Evolutionary conservation across 345 rosid genomes (phyloP), one percentile per base, ranked within the genome.

Genomic region (Conringia planisiliqua): DNA sequence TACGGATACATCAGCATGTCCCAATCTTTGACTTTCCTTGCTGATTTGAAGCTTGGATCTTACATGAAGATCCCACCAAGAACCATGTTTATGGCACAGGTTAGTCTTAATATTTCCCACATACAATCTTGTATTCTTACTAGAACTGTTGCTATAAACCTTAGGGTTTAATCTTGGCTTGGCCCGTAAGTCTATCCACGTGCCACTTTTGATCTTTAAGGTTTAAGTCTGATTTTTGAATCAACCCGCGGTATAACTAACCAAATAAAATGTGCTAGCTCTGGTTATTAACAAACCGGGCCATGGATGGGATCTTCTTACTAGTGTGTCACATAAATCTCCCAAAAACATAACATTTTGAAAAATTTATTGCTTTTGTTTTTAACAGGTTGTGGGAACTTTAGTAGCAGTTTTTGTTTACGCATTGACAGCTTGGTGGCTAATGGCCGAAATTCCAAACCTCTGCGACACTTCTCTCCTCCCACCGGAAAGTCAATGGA

Each of bases 1-100:
- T 93, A 90, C 4, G 97, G 98, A 55, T 93, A 84, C 76, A 88
- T 93, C 43, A 93, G 98, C 81, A 87, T 90, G 96, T 4, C 56
- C 39, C 98, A 93, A 47, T 90, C 89, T 40, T 68, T 90, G 13
- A 82, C 86, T 42, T 93, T 93, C 60, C 48, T 93, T 0, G 10
- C 68, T 6, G 98, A 93, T 78, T 90, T 93, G 55, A 90, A 93
- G 82, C 90, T 89, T 18, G 97, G 92, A 6, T 86, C 87, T 65
- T 93, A 93, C 87, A 93, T 89, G 98, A 90, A 93, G 84, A 90
- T 93, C 71, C 98, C 93, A 2, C 98, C 98, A 3, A 81, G 87
- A 76, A 74, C 90, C 4, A 87, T 90, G 97, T 90, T 89, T 79
- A 77, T 85, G 85, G 95, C 91, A 57, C 79, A 76, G 58, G 68